These are phyloP conservation scores for Rhizomucor miehei DNA, from an alignment of 371 early-diverging fungal species.

Conservation along the genomic window DNA sequence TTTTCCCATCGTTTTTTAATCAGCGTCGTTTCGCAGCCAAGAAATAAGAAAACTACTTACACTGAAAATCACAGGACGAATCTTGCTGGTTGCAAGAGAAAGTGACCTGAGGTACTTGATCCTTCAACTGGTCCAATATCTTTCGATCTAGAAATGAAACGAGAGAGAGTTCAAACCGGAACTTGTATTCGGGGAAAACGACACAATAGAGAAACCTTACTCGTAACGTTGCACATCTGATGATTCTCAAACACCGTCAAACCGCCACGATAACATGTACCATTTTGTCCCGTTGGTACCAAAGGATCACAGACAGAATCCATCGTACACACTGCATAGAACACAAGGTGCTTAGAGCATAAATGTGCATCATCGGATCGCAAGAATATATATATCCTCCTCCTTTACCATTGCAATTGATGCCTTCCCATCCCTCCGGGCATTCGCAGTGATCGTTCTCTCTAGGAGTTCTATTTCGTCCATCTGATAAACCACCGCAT, in stretches of 20 bases:
- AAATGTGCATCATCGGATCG: neutral
- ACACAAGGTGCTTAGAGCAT: neutral
- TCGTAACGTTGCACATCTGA: constrained; percentile 89
- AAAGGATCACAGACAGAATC: constrained; percentile 76
- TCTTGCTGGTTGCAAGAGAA: constrained; percentile 58
- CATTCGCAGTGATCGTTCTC: constrained; percentile 67
- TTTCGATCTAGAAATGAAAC: constrained; percentile 41
- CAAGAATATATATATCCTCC: too few relatives aligned
- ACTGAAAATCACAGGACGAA: constrained; percentile 66
- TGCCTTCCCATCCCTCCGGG: constrained; percentile 87
- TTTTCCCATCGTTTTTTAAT: neutral
- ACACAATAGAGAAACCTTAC: constrained; percentile 41
- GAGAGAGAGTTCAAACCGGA: too few relatives aligned
- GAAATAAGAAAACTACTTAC: constrained; percentile 22
- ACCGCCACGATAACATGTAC: constrained; percentile 82
- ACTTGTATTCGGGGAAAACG: too few relatives aligned
- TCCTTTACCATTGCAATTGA: constrained; percentile 83
- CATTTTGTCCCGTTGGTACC: constrained; percentile 73
- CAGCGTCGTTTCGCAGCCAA: neutral
- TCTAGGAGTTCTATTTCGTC: constrained; percentile 59
- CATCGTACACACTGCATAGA: constrained; percentile 64
- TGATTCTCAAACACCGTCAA: constrained; percentile 74
- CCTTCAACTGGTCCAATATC: constrained; percentile 59
- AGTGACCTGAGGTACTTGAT: constrained; percentile 67
- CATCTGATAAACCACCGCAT: constrained; percentile 68